Base-by-base conservation (phyloP, 345 rosid species). In the Hibiscus mutabilis region DNA sequence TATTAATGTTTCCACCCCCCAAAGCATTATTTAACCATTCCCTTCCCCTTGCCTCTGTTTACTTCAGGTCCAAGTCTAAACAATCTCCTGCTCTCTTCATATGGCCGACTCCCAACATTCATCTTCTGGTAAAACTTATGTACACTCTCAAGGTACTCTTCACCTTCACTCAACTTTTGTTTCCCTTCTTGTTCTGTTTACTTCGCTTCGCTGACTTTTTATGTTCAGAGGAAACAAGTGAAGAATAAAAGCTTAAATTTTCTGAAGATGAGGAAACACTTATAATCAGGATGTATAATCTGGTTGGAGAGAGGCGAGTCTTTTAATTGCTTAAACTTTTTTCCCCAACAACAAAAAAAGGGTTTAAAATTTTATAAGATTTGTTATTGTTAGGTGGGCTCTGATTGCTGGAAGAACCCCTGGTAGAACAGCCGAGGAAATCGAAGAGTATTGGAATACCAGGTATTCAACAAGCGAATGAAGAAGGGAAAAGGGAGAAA, bases 81-180 rank as follows among this genome's bases (percentile, higher is more conserved):
- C 46, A 42, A 11, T 9, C 12, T 42, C 46, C 46, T 42, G 69
- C 19, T 65, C 53, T 19, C 55, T 1, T 44, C 69, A 22, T 19
- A 87, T 87, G 91, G 91, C 86, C 59, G 87, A 83, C 73, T 79
- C 91, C 18, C 78, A 80, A 63, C 81, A 77, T 74, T 83, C 86
- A 57, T 80, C 88, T 60, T 82, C 86, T 29, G 76, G 72, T 57
- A 84, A 76, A 60, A 74, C 78, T 69, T 73, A 0, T 8, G 69
- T 29, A 33, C 79, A 80, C 52, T 78, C 80, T 24, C 79, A 31
- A 80, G 84, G 91, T 87, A 79, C 35, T 42, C 46, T 9, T 42
- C 14, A 42, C 46, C 1, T 42, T 42, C 46, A 42, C 46, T 42
- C 11, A 10, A 9, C 14, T 42, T 42, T 42, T 42, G 46, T 42